Percentiles rank a stretch among this genome's conserved stretches.
Evolutionary conservation across 1,284 basidiomycete species (phyloP).

Genomic region (Bjerkandera adusta): DNA sequence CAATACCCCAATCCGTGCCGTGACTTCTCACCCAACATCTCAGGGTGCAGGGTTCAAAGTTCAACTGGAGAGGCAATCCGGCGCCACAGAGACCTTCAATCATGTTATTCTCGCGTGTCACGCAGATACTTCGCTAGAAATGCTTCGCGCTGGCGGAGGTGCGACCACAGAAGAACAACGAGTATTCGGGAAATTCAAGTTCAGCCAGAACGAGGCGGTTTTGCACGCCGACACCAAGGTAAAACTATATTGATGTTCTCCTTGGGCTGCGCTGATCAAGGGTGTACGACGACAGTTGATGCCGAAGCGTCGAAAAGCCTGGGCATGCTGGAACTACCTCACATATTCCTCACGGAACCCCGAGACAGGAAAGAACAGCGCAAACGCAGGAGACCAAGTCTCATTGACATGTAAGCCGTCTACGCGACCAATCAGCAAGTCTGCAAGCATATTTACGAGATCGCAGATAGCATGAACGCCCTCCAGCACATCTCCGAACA

Average conservation of each 20-base stretch:
- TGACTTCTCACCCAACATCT: slow-evolving; percentile 19
- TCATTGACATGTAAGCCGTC: slow-evolving; percentile 41
- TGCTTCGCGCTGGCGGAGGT: slow-evolving; percentile 53
- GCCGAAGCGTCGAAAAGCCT: slow-evolving; percentile 58
- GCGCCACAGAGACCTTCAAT: slow-evolving; percentile 52
- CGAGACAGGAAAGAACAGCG: slow-evolving; percentile 34
- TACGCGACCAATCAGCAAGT: slow-evolving; percentile 4
- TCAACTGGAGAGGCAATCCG: slow-evolving; percentile 42
- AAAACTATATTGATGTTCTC: no score
- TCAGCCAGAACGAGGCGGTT: slow-evolving; percentile 71
- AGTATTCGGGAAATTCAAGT: slow-evolving; percentile 59
- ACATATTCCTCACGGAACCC: slow-evolving; percentile 44
- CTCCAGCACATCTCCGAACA: slow-evolving; percentile 66
- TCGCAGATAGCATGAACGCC: slow-evolving; percentile 74
- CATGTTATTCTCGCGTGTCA: slow-evolving; percentile 80
- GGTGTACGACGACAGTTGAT: slow-evolving; percentile 47
- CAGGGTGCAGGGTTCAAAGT: no score
- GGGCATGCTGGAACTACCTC: slow-evolving; percentile 79
- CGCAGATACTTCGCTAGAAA: slow-evolving; percentile 62
- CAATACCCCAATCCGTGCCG: slow-evolving; percentile 51
- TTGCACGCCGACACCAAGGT: slow-evolving; percentile 64
- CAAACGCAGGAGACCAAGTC: slow-evolving; percentile 59
- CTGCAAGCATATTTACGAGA: slow-evolving; percentile 11
- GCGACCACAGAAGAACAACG: slow-evolving; percentile 42
- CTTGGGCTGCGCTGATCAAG: neutral